Conservation (phyloP, 2,329 filamentous ascomycete genomes). For the Botrytis deweyae region DNA sequence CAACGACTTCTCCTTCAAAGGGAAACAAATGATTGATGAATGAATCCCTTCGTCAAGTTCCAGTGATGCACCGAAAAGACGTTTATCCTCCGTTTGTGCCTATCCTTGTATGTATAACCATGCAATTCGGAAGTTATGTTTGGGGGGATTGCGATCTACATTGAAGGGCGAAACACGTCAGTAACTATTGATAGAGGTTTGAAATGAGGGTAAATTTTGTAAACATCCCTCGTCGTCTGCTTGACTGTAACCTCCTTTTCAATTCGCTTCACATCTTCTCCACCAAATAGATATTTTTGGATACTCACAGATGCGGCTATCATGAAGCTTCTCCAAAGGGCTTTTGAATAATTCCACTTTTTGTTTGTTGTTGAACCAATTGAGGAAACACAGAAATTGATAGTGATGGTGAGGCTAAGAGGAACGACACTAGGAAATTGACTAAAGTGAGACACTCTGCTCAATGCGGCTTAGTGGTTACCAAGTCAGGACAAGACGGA, state of each 20-base stretch:
- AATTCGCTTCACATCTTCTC: not conserved
- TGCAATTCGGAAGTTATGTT: slow-evolving; percentile 16
- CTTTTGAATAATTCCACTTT: not conserved
- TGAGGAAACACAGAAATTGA: not conserved
- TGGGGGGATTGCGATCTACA: slow-evolving; percentile 14
- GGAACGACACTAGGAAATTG: not conserved
- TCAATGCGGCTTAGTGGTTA: not conserved
- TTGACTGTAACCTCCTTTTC: slow-evolving; percentile 3
- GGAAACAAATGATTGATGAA: not conserved
- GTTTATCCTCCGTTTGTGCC: not conserved
- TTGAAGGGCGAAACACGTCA: not conserved
- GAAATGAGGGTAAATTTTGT: slow-evolving; percentile 2
- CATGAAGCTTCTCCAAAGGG: not conserved
- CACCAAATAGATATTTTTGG: slow-evolving; percentile 2
- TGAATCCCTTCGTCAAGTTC: not conserved
- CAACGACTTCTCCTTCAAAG: not conserved
- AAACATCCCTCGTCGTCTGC: not conserved
- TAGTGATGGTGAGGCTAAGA: not conserved
- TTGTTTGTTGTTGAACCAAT: slow-evolving; percentile 1
- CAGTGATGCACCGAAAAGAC: not conserved
- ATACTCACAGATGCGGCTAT: not conserved
- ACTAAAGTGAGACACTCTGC: not conserved
- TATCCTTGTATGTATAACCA: slow-evolving; percentile 12
- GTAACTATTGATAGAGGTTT: slow-evolving; percentile 8
- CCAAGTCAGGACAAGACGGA: not conserved